phyloP scores from a whole-genome alignment of 2,329 filamentous ascomycete species.

The Ilyonectria destructans region DNA sequence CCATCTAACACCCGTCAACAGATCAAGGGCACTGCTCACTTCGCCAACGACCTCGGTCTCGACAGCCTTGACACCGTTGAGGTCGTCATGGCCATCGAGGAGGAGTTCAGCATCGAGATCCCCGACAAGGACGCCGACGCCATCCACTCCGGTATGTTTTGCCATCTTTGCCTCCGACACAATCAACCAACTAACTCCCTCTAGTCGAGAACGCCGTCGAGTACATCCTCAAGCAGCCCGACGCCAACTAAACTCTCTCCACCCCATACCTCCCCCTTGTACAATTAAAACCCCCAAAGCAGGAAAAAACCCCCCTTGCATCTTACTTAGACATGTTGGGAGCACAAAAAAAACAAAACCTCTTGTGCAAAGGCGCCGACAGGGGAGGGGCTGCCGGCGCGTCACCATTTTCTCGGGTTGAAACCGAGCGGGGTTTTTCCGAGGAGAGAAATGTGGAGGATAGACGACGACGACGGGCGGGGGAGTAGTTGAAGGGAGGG shows the following conservation, averaged over 20 bases:
- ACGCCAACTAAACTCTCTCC: constrained; percentile 76
- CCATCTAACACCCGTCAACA: constrained; percentile 57
- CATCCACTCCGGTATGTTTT: constrained; percentile 89
- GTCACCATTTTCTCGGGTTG: constrained; percentile 13
- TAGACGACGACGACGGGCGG: constrained; percentile 2
- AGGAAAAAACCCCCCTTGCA: constrained; percentile 26
- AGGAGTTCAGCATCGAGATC: constrained; percentile 94
- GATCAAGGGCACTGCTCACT: constrained; percentile 90
- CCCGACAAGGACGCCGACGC: constrained; percentile 96
- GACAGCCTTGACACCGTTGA: constrained; percentile 99
- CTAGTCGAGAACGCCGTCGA: constrained; percentile 94
- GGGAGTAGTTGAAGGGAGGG: neutral
- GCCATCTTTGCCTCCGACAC: too few relatives aligned
- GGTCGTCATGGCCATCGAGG: constrained; percentile 99
- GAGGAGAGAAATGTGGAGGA: neutral
- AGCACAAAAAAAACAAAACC: constrained; percentile 28
- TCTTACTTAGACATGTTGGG: constrained; percentile 41
- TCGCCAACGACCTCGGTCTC: constrained; percentile 96
- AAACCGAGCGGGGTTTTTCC: constrained; percentile 1
- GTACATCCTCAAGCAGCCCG: constrained; percentile 94
- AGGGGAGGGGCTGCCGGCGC: constrained; percentile 28
- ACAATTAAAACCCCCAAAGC: constrained; percentile 45
- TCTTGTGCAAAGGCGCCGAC: constrained; percentile 27
- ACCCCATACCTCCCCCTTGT: constrained; percentile 42
- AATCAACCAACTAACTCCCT: constrained; percentile 23